Percentiles rank a stretch among this genome's conserved stretches.
Conservation (phyloP, 2,329 filamentous ascomycete species). For the Scytalidium sp. region DNA sequence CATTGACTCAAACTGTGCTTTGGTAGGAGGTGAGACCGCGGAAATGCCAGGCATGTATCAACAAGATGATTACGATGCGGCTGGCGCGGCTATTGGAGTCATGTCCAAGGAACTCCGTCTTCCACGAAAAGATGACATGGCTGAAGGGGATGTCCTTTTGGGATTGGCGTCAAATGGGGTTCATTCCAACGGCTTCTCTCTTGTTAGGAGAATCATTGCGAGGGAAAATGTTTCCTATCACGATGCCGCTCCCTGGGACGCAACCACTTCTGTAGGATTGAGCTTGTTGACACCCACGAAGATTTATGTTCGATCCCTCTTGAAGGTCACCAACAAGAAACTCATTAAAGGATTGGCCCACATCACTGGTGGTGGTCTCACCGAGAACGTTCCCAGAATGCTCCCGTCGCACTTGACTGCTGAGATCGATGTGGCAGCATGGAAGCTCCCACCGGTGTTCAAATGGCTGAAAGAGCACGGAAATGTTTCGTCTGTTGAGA, state of each 20-base stretch:
- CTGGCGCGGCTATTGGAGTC: conserved; percentile 84
- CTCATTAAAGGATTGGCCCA: conserved; percentile 91
- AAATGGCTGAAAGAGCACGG: conserved; percentile 74
- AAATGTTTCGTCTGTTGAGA: conserved; percentile 74
- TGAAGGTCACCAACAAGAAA: conserved; percentile 59
- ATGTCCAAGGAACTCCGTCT: conserved; percentile 69
- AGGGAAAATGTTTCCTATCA: conserved; percentile 68
- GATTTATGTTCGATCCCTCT: conserved; percentile 85
- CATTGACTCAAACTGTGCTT: conserved; percentile 76
- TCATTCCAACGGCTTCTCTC: conserved; percentile 96
- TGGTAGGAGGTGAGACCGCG: conserved; percentile 96
- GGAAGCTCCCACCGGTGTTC: conserved; percentile 77
- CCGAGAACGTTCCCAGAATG: conserved; percentile 95
- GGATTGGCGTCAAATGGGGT: conserved; percentile 83
- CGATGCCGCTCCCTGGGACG: conserved; percentile 74
- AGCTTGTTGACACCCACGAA: conserved; percentile 84
- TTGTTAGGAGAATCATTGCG: conserved; percentile 87
- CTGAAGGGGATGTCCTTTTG: conserved; percentile 77
- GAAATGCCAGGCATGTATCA: conserved; percentile 96
- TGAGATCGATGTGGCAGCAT: conserved; percentile 73
- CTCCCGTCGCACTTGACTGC: conserved; percentile 76
- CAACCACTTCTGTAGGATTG: conserved; percentile 61
- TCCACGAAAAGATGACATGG: conserved; percentile 74
- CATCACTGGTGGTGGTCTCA: conserved; percentile 91
- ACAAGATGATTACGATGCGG: conserved; percentile 87